A percentile compares a stretch with the other conserved stretches of the same genome.
Conservation (phyloP, 1,284 basidiomycete genomes). For the Cutaneotrichosporon arboriforme region DNA sequence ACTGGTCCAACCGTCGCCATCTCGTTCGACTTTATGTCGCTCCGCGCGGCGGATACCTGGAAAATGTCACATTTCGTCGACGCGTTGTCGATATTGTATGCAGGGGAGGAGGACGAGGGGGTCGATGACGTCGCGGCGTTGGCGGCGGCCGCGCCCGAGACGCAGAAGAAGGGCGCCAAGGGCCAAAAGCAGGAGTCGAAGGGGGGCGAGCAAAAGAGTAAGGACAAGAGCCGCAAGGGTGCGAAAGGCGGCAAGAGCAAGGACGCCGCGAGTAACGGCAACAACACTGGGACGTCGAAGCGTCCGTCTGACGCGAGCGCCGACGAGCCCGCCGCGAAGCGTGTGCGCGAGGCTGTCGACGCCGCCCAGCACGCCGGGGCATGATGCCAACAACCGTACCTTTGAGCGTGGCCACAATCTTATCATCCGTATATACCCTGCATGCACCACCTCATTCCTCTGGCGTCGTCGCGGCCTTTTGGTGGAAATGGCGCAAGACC, state of each 20-base stretch:
- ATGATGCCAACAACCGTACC: too few relatives aligned
- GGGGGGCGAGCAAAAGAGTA: neutral
- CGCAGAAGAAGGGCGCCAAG: neutral
- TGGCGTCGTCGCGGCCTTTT: neutral
- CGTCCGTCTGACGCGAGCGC: neutral
- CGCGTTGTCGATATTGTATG: constrained; percentile 64
- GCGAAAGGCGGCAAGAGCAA: neutral
- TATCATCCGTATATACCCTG: neutral
- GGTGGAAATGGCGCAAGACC: neutral
- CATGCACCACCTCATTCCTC: neutral
- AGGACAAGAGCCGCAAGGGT: neutral
- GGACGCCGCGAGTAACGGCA: neutral
- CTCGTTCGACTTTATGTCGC: constrained; percentile 72
- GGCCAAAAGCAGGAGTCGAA: neutral
- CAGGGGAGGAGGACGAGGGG: constrained; percentile 57
- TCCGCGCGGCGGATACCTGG: constrained; percentile 72
- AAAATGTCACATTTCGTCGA: constrained; percentile 68
- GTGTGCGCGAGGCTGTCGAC: neutral
- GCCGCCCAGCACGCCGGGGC: too few relatives aligned
- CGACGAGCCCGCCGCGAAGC: constrained; percentile 6
- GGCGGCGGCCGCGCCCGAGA: neutral
- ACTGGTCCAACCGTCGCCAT: constrained; percentile 56
- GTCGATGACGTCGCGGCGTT: constrained; percentile 20
- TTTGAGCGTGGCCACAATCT: too few relatives aligned
- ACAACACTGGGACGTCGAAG: neutral